Percentiles rank a stretch among this genome's conserved stretches.
phyloP scores from a whole-genome alignment of 805 yeast genomes.

The Candida glaebosa region DNA sequence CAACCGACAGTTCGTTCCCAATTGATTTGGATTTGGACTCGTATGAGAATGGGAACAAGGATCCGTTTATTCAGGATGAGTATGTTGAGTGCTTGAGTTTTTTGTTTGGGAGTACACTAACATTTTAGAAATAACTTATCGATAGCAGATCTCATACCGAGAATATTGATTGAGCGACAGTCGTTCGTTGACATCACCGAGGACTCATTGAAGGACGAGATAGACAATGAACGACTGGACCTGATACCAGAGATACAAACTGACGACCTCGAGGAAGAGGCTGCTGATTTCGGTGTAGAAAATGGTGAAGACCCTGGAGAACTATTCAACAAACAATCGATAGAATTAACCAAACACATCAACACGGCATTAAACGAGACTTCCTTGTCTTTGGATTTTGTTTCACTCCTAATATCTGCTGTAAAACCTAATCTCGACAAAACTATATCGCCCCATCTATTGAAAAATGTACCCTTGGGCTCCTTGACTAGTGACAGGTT shows the following conservation, averaged over 20 bases:
- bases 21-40: conserved; percentile 4
- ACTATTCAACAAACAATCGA: conserved; percentile 47
- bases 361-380: conserved; percentile 82
- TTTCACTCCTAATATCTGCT: conserved; percentile 76
- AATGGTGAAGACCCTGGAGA: conserved; percentile 23
- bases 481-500: conserved; percentile 57
- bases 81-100: conserved; percentile 15
- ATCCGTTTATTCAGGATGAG: conserved; percentile 40
- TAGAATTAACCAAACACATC: conserved; percentile 50
- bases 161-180: conserved; percentile 56
- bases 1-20: conserved; percentile 1
- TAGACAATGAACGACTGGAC: conserved; percentile 17
- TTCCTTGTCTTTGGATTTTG: conserved; percentile 81
- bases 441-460: conserved; percentile 83
- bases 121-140: conserved; percentile 38
- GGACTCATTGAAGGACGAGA: conserved; percentile 46
- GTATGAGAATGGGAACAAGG: conserved; percentile 28
- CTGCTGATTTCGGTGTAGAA: conserved; percentile 14
- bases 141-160: conserved; percentile 54
- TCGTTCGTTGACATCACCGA: conserved; percentile 60
- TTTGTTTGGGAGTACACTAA: conserved; percentile 9
- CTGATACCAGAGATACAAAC: conserved; percentile 6
- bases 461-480: conserved; percentile 71
- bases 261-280: conserved; percentile 8
- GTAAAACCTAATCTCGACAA: conserved; percentile 83